A percentile compares a stretch with the other conserved stretches of the same genome.
These are phyloP conservation scores for Polytrichum commune DNA, from an alignment of 225 moss, liverwort and hornwort species.

Conservation along the genomic window DNA sequence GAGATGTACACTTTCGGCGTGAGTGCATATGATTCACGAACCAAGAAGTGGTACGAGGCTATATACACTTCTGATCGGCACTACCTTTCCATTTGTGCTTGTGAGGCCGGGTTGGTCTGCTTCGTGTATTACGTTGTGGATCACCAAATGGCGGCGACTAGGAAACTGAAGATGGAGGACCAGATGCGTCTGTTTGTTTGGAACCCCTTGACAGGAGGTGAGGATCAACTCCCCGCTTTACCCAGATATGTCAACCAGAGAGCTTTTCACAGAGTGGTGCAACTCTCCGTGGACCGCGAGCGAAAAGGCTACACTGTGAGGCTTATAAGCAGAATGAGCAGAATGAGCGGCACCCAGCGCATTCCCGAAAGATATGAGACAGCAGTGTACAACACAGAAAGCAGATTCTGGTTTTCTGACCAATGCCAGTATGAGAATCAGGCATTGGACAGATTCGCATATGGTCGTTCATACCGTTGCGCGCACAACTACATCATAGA, in stretches of 20 bases:
- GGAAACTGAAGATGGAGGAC: background rate
- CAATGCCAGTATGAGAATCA: background rate
- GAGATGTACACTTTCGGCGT: background rate
- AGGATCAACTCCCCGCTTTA: background rate
- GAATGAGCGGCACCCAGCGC: background rate
- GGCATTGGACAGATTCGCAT: background rate
- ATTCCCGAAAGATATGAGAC: background rate
- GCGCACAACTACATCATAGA: background rate
- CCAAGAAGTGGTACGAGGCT: background rate
- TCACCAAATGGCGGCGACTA: background rate
- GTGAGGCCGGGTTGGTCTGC: conserved; percentile 10
- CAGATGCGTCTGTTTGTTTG: conserved; percentile 1
- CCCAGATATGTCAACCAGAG: background rate
- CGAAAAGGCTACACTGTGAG: background rate
- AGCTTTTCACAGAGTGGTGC: background rate
- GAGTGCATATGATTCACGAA: conserved; percentile 3
- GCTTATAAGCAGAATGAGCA: background rate
- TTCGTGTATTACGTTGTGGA: background rate
- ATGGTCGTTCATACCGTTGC: background rate
- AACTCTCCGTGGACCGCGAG: background rate
- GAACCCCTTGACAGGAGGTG: background rate
- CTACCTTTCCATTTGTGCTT: background rate
- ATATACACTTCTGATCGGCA: background rate
- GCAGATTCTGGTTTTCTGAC: background rate
- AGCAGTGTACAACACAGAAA: background rate